Conservation (phyloP, 2,329 filamentous ascomycete species). For the Ophiostoma pallidulum region DNA sequence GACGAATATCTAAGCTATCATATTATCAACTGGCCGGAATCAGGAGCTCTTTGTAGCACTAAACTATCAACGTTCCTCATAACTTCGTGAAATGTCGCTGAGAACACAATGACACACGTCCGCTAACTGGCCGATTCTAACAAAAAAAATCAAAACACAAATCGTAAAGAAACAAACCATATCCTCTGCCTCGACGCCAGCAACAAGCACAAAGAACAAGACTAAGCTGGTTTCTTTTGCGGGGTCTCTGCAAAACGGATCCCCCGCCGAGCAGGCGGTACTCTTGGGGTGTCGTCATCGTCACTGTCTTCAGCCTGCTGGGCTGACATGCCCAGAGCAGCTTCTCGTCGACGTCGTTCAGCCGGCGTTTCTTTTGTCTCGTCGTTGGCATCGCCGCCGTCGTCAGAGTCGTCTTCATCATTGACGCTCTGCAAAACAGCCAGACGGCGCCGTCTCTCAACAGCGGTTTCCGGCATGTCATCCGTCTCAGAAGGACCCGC, state of each 20-base stretch:
- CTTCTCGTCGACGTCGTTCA: slow-evolving; percentile 62
- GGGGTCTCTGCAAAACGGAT: slow-evolving; percentile 52
- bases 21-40: too few relatives aligned
- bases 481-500: background rate
- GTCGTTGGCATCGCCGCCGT: slow-evolving; percentile 28
- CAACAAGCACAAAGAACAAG: background rate
- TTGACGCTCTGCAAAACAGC: slow-evolving; percentile 38
- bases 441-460: slow-evolving; percentile 58
- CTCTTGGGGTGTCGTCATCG: slow-evolving; percentile 47
- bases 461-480: slow-evolving; percentile 50
- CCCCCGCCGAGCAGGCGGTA: slow-evolving; percentile 42
- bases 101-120: too few relatives aligned
- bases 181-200: too few relatives aligned
- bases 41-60: too few relatives aligned
- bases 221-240: slow-evolving; percentile 3
- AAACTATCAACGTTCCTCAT: too few relatives aligned
- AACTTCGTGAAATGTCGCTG: too few relatives aligned
- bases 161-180: too few relatives aligned
- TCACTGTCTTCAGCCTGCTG: slow-evolving; percentile 39
- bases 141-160: background rate
- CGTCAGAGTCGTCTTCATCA: slow-evolving; percentile 33
- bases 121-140: too few relatives aligned
- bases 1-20: too few relatives aligned
- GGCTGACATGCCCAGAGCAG: slow-evolving; percentile 54
- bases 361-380: slow-evolving; percentile 56